Conservation (phyloP, 306 rosid species). For the Sphenostylis stenocarpa region DNA sequence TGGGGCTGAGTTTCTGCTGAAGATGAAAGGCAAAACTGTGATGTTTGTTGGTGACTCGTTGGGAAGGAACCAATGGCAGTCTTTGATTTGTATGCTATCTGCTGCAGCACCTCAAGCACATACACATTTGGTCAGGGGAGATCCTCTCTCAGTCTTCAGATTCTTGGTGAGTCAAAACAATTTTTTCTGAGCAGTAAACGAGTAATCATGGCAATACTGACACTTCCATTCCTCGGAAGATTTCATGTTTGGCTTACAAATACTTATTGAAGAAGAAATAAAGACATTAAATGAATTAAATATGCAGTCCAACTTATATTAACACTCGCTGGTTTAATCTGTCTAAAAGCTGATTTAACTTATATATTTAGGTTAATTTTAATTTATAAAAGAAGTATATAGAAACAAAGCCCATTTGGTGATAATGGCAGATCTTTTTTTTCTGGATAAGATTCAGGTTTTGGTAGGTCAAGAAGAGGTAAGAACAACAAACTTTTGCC, state of each 20-base stretch:
- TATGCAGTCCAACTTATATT: background rate
- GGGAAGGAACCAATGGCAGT: constrained; percentile 88
- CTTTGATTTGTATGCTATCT: constrained; percentile 70
- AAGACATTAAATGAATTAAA: background rate
- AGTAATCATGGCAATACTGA: background rate
- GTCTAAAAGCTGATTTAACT: background rate
- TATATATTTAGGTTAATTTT: background rate
- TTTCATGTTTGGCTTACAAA: background rate
- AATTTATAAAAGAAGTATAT: background rate
- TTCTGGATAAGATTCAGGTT: background rate
- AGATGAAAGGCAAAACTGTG: constrained; percentile 70
- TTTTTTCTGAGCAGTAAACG: background rate
- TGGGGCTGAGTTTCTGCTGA: constrained; percentile 68
- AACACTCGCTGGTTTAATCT: background rate
- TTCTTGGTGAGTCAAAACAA: constrained; percentile 57
- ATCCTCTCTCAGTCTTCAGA: constrained; percentile 71
- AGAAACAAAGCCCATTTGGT: no score
- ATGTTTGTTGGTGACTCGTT: constrained; percentile 86
- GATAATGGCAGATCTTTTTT: background rate
- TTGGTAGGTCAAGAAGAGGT: background rate
- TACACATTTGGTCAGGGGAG: constrained; percentile 64
- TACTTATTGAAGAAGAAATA: background rate
- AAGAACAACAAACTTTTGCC: background rate
- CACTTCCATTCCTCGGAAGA: background rate
- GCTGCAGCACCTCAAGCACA: constrained; percentile 54